Conservation (phyloP, 2,329 filamentous ascomycete species). For the Hypoxylon sp. region DNA sequence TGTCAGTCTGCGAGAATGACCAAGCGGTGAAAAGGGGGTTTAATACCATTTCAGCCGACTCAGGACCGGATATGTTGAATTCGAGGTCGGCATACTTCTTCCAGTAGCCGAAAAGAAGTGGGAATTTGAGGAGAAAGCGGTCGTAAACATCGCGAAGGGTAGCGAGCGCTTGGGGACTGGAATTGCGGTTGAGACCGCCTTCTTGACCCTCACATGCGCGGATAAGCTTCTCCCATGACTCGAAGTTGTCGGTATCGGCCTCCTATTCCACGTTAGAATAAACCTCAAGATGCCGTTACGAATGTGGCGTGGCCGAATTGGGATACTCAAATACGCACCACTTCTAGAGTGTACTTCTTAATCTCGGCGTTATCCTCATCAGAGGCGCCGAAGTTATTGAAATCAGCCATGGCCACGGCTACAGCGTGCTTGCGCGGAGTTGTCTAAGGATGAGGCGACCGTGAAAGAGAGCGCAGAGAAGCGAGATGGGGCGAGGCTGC, state of each 20-base stretch:
- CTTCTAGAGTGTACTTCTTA: slow-evolving; percentile 81
- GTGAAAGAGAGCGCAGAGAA: slow-evolving; percentile 5
- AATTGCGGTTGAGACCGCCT: slow-evolving; percentile 95
- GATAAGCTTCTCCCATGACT: slow-evolving; percentile 94
- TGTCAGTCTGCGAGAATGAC: slow-evolving; percentile 47
- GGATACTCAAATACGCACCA: slow-evolving; percentile 70
- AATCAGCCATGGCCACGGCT: slow-evolving; percentile 74
- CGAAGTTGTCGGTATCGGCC: slow-evolving; percentile 88
- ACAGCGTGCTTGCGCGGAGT: slow-evolving; percentile 8
- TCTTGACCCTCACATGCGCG: slow-evolving; percentile 87
- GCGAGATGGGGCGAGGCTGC: slow-evolving; percentile 28
- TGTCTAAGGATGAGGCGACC: slow-evolving; percentile 15
- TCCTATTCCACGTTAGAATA: slow-evolving; percentile 60
- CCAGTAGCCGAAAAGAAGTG: slow-evolving; percentile 97
- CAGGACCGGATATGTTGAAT: slow-evolving; percentile 95
- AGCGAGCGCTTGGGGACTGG: slow-evolving; percentile 91
- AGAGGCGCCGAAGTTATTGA: slow-evolving; percentile 76
- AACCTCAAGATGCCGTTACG: slow-evolving; percentile 21
- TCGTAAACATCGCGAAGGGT: slow-evolving; percentile 91
- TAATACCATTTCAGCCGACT: slow-evolving; percentile 93
- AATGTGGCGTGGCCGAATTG: slow-evolving; percentile 1
- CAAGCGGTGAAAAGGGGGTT: neutral
- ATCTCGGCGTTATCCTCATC: slow-evolving; percentile 89
- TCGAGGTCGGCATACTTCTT: slow-evolving; percentile 99
- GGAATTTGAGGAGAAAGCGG: slow-evolving; percentile 93